Evolutionary conservation across 257 asterid genomes (phyloP), one percentile per base, ranked within the genome.

Genomic region (Solanum piurae): DNA sequence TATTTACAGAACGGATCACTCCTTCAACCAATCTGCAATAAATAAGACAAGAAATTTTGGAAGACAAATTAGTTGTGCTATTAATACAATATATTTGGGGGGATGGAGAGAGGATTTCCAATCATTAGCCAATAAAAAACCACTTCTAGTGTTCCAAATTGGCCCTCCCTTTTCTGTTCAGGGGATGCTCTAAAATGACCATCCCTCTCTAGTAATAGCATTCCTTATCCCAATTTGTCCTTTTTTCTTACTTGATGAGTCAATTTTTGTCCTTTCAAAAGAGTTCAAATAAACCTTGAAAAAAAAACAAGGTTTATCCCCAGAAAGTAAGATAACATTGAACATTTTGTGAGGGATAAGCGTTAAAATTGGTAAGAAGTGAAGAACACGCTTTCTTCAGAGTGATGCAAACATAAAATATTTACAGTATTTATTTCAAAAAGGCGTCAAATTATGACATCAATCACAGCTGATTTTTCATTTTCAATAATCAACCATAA

Each of bases 1-100:
- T 97, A 92, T 97, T 97, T 79, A 95, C 96, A 18, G 98, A 95
- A 25, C 98, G 92, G 58, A 96, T 87, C 87, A 95, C 95, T 88
- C 96, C 98, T 94, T 97, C 99, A 55, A 97, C 91, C 93, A 97
- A 92, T 94, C 99, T 97, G 99, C 85, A 74, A 86, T 16, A 34
- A 74, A 86, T 16, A 34, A 31, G 83, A 55, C 12, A 1, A 31
- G 44, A 82, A 29, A 82, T 44, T 27, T 79, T 27, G 37, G 0
- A 46, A 44, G 68, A 46, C 40, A 27, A 44, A 80, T 46, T 37
- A 79, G 66, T 7, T 27, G 85, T 16, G 38, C 40, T 27, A 79
- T 79, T 79, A 77, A 29, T 27, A 44, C 18, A 79, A 44, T 25
- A 4, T 79, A 14, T 11, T 1, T 6, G 11, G 38, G 5, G 5